phyloP scores from a whole-genome alignment of 1,284 basidiomycete genomes.

The Boletus mariae region DNA sequence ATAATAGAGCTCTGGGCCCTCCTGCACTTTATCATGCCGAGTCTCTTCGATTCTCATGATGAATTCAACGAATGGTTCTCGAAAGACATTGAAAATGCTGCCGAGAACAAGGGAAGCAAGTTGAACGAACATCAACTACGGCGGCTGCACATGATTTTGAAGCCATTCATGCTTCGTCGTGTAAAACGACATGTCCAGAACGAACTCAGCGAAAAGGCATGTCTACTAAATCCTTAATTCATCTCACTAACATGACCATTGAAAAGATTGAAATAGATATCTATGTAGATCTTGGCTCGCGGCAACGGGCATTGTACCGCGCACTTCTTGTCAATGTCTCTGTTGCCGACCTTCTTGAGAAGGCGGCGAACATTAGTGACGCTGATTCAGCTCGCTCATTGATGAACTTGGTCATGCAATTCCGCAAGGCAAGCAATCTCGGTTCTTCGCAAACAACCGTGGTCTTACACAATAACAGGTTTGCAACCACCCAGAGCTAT shows the following conservation, averaged over 20 bases:
- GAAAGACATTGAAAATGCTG: constrained; percentile 97
- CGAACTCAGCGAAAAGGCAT: constrained; percentile 97
- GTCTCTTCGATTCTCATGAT: constrained; percentile 97
- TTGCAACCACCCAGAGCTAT: constrained; percentile 98
- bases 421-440: constrained; percentile 73
- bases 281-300: constrained; percentile 90
- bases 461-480: constrained; percentile 50
- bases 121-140: constrained; percentile 96
- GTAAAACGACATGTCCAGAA: constrained; percentile 99
- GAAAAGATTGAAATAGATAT: constrained; percentile 93
- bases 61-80: constrained; percentile 99
- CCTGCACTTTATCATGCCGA: constrained; percentile 99
- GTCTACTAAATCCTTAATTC: constrained; percentile 4
- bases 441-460: not conserved
- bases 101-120: constrained; percentile 84
- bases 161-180: constrained; percentile 98
- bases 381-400: constrained; percentile 88
- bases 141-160: constrained; percentile 97
- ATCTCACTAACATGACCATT: constrained; percentile 1
- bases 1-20: constrained; percentile 94
- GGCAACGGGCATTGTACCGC: constrained; percentile 92
- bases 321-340: constrained; percentile 91
- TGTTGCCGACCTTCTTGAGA: constrained; percentile 90
- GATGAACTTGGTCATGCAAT: constrained; percentile 99
- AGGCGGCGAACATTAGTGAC: constrained; percentile 87